Conservation (phyloP, 768 basidiomycete species). For the Lactarius quietus region DNA sequence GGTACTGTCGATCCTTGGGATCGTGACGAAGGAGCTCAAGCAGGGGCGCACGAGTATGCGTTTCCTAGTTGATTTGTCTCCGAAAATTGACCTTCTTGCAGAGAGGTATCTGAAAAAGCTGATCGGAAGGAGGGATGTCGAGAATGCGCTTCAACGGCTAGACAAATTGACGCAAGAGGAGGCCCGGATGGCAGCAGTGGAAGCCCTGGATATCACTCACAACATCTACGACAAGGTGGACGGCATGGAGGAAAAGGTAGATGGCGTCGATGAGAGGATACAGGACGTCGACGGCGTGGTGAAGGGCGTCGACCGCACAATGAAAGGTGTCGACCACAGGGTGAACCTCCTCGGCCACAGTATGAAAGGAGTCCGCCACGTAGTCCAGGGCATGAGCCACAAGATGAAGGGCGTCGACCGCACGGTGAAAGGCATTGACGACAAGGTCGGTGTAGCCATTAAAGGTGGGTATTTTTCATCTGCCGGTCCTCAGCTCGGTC, state of each 20-base stretch:
- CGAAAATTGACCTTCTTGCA: not conserved
- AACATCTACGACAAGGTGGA: not conserved
- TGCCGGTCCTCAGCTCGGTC: too few relatives aligned
- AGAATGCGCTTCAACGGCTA: not conserved
- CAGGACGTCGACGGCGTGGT: too few relatives aligned
- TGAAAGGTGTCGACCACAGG: too few relatives aligned
- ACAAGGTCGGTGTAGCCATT: too few relatives aligned
- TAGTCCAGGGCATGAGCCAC: too few relatives aligned
- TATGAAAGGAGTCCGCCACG: too few relatives aligned
- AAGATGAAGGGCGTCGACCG: too few relatives aligned
- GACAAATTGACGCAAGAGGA: not conserved
- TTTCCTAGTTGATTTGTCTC: not conserved
- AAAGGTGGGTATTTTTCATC: too few relatives aligned
- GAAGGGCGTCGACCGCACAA: too few relatives aligned
- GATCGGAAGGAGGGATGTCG: not conserved
- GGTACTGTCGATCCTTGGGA: not conserved
- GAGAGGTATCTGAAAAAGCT: not conserved
- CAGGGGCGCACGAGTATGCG: not conserved
- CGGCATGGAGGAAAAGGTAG: not conserved
- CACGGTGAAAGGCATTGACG: too few relatives aligned
- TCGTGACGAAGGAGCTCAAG: not conserved
- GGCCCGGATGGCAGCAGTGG: not conserved
- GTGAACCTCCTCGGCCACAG: too few relatives aligned
- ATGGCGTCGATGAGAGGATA: too few relatives aligned
- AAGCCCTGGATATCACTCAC: not conserved